A percentile compares a stretch with the other conserved stretches of the same genome.
These are phyloP conservation scores for Leccinellum rugosiceps DNA, from an alignment of 768 basidiomycete genomes.

Conservation along the genomic window DNA sequence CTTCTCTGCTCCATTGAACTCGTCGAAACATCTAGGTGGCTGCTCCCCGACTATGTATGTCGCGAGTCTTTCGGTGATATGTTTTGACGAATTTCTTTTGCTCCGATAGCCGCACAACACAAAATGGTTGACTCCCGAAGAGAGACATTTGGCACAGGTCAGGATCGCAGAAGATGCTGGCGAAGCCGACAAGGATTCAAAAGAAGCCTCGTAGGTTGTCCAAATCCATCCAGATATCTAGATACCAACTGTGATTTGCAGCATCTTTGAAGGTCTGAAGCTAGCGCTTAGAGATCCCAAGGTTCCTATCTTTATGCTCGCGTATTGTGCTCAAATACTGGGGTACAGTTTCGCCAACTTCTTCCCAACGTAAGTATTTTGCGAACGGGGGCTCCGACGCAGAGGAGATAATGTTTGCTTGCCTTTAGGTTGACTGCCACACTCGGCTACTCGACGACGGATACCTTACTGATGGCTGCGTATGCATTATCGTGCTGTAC, in stretches of 20 bases:
- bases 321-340: conserved; percentile 50
- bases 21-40: conserved; percentile 38
- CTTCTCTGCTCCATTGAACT: neutral
- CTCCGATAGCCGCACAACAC: conserved; percentile 55
- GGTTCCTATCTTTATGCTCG: conserved; percentile 50
- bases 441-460: conserved; percentile 58
- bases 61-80: neutral
- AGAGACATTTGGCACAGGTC: conserved; percentile 58
- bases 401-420: neutral
- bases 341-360: conserved; percentile 62
- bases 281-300: conserved; percentile 57
- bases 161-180: conserved; percentile 67
- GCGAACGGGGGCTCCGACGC: neutral
- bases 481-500: conserved; percentile 27
- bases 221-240: neutral
- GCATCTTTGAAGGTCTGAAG: conserved; percentile 33
- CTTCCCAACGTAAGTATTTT: conserved; percentile 44
- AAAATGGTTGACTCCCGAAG: conserved; percentile 48
- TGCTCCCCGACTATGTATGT: conserved; percentile 59
- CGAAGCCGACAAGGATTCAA: conserved; percentile 59
- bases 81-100: neutral
- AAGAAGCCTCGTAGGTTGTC: conserved; percentile 50
- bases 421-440: conserved; percentile 51
- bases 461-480: conserved; percentile 60
- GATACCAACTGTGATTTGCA: neutral